A percentile compares a stretch with the other conserved stretches of the same genome.
phyloP scores from a whole-genome alignment of 495 filamentous ascomycete genomes.

The Podospora fimiseda region DNA sequence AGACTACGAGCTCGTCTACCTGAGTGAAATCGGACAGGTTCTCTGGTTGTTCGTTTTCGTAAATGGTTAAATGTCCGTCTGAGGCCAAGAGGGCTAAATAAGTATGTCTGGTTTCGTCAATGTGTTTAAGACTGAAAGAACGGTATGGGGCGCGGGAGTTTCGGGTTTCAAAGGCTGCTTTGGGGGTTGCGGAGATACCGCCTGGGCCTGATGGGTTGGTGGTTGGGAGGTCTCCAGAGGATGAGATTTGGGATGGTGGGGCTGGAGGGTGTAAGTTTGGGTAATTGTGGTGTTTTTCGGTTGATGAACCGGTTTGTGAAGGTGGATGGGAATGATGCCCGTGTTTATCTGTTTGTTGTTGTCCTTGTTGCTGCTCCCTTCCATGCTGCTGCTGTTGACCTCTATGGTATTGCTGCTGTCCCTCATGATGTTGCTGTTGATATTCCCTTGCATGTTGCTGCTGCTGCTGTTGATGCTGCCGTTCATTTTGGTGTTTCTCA shows the following conservation, averaged over 20 bases:
- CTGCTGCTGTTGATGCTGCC: too few relatives aligned
- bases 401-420: too few relatives aligned
- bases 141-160: slow-evolving; percentile 45
- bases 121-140: slow-evolving; percentile 74
- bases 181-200: slow-evolving; percentile 9
- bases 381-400: too few relatives aligned
- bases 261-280: background rate
- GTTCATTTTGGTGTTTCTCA: too few relatives aligned
- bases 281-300: too few relatives aligned
- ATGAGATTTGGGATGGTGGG: background rate
- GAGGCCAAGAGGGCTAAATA: slow-evolving; percentile 79
- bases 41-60: slow-evolving; percentile 83
- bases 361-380: too few relatives aligned
- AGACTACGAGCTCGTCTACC: slow-evolving; percentile 64
- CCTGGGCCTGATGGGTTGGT: background rate
- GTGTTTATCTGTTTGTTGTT: too few relatives aligned
- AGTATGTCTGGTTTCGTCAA: slow-evolving; percentile 57
- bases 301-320: too few relatives aligned
- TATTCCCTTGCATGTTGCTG: too few relatives aligned
- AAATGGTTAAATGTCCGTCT: slow-evolving; percentile 70
- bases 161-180: slow-evolving; percentile 40
- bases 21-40: slow-evolving; percentile 68
- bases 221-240: background rate
- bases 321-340: too few relatives aligned
- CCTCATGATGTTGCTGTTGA: too few relatives aligned